Percentiles rank a stretch among this genome's conserved stretches.
Evolutionary conservation across 352 stramenopile genomes (phyloP).

Genomic region (Elongisporangium senticosum): DNA sequence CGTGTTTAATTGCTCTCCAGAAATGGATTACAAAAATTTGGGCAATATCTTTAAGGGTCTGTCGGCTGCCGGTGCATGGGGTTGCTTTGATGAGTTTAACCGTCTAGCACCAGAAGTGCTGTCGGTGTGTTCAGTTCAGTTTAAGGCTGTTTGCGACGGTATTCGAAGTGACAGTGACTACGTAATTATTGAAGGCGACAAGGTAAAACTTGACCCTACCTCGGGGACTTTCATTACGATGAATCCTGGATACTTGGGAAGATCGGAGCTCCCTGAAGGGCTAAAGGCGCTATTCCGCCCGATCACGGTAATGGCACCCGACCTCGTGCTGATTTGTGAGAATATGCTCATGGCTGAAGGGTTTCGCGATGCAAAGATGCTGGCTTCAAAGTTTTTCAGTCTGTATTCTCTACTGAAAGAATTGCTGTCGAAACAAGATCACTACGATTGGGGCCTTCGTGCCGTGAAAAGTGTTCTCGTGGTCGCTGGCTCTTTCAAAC

Average conservation of each 20-base stretch:
- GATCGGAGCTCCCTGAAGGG: conserved; percentile 92
- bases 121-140: conserved; percentile 91
- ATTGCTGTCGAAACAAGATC: conserved; percentile 91
- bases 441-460: conserved; percentile 95
- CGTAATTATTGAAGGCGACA: conserved; percentile 90
- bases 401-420: conserved; percentile 92
- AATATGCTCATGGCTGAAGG: conserved; percentile 97
- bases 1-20: conserved; percentile 93
- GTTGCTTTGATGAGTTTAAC: conserved; percentile 97
- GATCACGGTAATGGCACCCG: conserved; percentile 94
- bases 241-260: conserved; percentile 94
- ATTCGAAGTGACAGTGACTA: conserved; percentile 81
- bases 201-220: conserved; percentile 80
- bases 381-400: conserved; percentile 94
- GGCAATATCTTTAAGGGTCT: conserved; percentile 96
- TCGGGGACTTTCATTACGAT: conserved; percentile 96
- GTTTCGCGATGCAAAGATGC: conserved; percentile 89
- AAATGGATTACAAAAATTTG: conserved; percentile 95
- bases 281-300: conserved; percentile 94
- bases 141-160: conserved; percentile 93
- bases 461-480: conserved; percentile 94
- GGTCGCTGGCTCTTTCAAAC: conserved; percentile 91
- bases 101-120: conserved; percentile 89
- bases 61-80: conserved; percentile 90
- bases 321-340: conserved; percentile 95